Evolutionary conservation across 768 basidiomycete species (phyloP), one percentile per base, ranked within the genome.

Genomic region (Panaeolus papilionaceus): DNA sequence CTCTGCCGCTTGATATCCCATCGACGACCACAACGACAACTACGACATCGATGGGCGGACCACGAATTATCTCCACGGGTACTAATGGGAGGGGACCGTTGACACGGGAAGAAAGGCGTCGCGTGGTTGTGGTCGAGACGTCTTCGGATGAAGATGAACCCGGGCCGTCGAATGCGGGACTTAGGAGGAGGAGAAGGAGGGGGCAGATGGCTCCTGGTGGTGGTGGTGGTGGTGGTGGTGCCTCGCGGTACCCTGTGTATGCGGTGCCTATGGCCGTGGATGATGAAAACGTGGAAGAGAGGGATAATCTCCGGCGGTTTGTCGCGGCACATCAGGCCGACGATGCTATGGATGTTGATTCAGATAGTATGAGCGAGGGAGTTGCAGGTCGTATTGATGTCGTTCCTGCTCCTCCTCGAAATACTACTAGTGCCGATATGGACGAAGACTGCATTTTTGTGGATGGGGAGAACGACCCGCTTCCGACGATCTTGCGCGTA

Each of bases 11-110:
- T 7, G 65, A 58, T 7, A n/a, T 39, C 12, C 77, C 75, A 4
- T 9, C 40, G 9, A 64, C 44, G 18, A 66, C 42, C 45, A 75
- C 63, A 72, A 79, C 37, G 76, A 79, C 7, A 83, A 86, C 66
- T 72, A 85, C 42, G 88, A 91, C 72, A 77, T 93, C 62, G 90
- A 92, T 2, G 92, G 92, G 12, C 80, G 86, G 44, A 92, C 89
- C 68, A 93, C 93, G 70, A 92, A 93, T 75, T 91, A 91, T 18
- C 78, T 77, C 49, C 8, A 51, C 49, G 7, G 54, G 16, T 14
- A 58, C 54, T 1, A 58, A 33, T 16, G 54, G 54, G 12, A 10
- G 54, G 10, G 47, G 47, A 37, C 54, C 54, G 14, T n/a, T 58
- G 54, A 58, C 54, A 4, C 14, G 54, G 16, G 54, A 58, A 12